Conservation (phyloP, 2,329 filamentous ascomycete genomes). For the Hymenoscyphus fraxineus region DNA sequence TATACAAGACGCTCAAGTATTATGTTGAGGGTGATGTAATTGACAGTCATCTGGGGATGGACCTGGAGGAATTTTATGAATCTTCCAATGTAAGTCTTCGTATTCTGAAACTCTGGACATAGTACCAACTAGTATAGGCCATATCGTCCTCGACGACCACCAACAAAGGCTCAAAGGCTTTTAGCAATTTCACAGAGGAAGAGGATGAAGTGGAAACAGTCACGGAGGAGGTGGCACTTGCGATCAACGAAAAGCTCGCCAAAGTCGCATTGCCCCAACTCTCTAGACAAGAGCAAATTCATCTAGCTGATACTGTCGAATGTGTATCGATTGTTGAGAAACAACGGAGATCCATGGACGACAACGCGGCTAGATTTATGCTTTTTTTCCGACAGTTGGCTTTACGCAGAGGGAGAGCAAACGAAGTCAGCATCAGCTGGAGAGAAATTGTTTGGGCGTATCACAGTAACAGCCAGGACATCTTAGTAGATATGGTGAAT, state of each 20-base stretch:
- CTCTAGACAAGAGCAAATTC: constrained; percentile 81
- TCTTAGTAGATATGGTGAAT: constrained; percentile 78
- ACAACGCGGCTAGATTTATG: constrained; percentile 83
- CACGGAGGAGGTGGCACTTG: constrained; percentile 64
- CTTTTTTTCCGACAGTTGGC: constrained; percentile 82
- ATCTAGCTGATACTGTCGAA: constrained; percentile 78
- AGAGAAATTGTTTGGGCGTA: constrained; percentile 83
- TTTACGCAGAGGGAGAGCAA: constrained; percentile 61
- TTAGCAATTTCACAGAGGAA: constrained; percentile 46
- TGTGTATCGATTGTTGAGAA: constrained; percentile 81
- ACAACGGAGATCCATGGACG: constrained; percentile 83
- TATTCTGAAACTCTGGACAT: background rate
- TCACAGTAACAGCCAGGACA: constrained; percentile 82
- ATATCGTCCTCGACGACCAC: constrained; percentile 19
- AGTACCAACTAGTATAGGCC: constrained; percentile 15
- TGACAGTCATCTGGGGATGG: constrained; percentile 70
- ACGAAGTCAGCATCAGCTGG: constrained; percentile 65
- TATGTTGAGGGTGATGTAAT: constrained; percentile 76
- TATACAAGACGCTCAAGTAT: constrained; percentile 77
- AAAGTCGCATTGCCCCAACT: constrained; percentile 72
- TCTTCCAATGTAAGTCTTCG: constrained; percentile 26
- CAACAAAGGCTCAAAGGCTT: constrained; percentile 36
- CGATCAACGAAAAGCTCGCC: constrained; percentile 74
- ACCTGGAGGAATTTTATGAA: constrained; percentile 56
- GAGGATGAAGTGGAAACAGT: constrained; percentile 61